Evolutionary conservation across 148 eudicot genomes (phyloP).

Genomic region (Oxyria digyna): DNA sequence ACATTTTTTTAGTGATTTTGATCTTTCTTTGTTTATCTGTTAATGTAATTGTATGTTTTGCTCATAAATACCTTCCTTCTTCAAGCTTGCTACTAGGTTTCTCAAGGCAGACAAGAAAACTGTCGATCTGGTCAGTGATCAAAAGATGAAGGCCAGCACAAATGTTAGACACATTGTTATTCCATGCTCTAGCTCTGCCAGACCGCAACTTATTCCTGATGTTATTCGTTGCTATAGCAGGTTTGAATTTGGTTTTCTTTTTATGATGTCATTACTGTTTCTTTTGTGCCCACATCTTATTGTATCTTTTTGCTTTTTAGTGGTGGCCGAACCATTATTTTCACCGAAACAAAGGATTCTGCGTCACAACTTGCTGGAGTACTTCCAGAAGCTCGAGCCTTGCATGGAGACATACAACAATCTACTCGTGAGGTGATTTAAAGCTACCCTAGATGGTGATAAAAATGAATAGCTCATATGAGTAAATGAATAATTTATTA

Average conservation of each 20-base stretch:
- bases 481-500: no score
- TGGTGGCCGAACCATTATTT: slow-evolving; percentile 84
- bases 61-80: not conserved
- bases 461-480: no score
- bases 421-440: slow-evolving; percentile 73
- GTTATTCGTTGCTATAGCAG: slow-evolving; percentile 83
- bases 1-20: not conserved
- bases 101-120: slow-evolving; percentile 64
- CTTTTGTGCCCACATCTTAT: not conserved
- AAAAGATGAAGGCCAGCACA: slow-evolving; percentile 93
- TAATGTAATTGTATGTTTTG: not conserved
- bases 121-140: slow-evolving; percentile 92
- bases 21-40: not conserved
- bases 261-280: not conserved
- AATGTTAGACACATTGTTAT: slow-evolving; percentile 83
- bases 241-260: slow-evolving; percentile 23
- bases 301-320: slow-evolving; percentile 18
- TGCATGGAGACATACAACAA: slow-evolving; percentile 95
- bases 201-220: slow-evolving; percentile 86
- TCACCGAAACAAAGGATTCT: slow-evolving; percentile 75
- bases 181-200: slow-evolving; percentile 70
- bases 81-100: slow-evolving; percentile 59
- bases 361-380: slow-evolving; percentile 60
- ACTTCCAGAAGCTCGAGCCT: slow-evolving; percentile 75
- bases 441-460: not conserved